These are phyloP conservation scores for Emericellopsis cladophorae DNA, from an alignment of 2,329 filamentous ascomycete genomes.

Conservation along the genomic window DNA sequence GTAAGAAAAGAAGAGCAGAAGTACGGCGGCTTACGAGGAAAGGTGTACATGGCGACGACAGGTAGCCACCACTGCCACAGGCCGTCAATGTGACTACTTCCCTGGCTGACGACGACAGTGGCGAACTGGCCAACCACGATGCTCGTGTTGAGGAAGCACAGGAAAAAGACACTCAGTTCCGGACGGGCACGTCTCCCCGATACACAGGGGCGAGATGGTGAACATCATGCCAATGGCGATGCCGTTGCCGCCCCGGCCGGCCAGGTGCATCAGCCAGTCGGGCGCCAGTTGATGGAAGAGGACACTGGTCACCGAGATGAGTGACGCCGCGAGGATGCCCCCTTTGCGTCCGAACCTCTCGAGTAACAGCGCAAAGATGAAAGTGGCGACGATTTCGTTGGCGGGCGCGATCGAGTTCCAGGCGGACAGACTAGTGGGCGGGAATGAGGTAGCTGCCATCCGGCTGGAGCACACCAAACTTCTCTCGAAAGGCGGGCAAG, in stretches of 20 bases:
- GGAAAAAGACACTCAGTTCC: constrained; percentile 22
- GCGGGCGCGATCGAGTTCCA: constrained; percentile 16
- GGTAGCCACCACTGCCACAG: constrained; percentile 18
- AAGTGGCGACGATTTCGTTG: constrained; percentile 11
- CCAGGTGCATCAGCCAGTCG: constrained; percentile 14
- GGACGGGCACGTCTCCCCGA: constrained; percentile 21
- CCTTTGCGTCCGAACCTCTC: constrained; percentile 18
- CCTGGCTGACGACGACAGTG: constrained; percentile 10
- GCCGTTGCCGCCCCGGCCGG: constrained; percentile 13
- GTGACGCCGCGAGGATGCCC: constrained; percentile 10
- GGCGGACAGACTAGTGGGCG: constrained; percentile 13
- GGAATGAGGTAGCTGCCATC: constrained; percentile 15
- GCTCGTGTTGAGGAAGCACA: constrained; percentile 22
- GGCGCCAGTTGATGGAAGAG: constrained; percentile 14
- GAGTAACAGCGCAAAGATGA: constrained; percentile 14
- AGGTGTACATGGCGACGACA: constrained; percentile 16
- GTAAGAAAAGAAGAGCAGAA: neutral
- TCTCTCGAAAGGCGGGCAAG: constrained; percentile 12
- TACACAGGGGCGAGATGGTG: constrained; percentile 22
- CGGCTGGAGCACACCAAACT: constrained; percentile 11
- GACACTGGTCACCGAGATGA: constrained; percentile 14
- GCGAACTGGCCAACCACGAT: constrained; percentile 22
- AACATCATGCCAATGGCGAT: constrained; percentile 22
- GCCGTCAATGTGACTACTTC: constrained; percentile 8
- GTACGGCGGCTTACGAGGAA: constrained; percentile 10